A percentile compares a stretch with the other conserved stretches of the same genome.
phyloP scores from a whole-genome alignment of 1,284 basidiomycete genomes.

The Puccinia horiana region DNA sequence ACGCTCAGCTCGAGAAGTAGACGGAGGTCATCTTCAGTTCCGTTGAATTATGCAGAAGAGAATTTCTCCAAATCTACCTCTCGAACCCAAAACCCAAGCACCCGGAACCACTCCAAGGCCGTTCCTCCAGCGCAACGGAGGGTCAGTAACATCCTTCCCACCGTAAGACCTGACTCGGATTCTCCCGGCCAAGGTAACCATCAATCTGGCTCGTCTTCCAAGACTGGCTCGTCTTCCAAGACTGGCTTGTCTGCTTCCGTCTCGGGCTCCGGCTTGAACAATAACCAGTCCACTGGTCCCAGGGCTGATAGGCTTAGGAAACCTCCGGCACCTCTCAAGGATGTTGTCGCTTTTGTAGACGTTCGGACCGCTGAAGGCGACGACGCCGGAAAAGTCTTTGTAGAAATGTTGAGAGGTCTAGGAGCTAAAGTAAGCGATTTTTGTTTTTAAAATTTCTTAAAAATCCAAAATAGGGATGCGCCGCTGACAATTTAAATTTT shows the following conservation, averaged over 20 bases:
- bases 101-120: background rate
- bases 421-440: slow-evolving; percentile 73
- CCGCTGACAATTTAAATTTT: background rate
- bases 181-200: background rate
- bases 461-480: background rate
- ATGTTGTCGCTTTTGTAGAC: slow-evolving; percentile 84
- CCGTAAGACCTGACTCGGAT: background rate
- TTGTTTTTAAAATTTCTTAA: background rate
- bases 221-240: background rate
- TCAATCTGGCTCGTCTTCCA: background rate
- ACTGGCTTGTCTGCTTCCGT: background rate
- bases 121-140: background rate
- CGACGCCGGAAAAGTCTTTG: slow-evolving; percentile 77
- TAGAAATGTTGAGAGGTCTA: slow-evolving; percentile 75
- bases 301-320: background rate
- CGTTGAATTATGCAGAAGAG: slow-evolving; percentile 14
- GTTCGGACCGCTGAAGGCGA: slow-evolving; percentile 82
- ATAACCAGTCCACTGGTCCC: background rate
- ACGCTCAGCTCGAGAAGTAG: background rate
- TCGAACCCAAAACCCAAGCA: background rate
- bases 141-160: slow-evolving; percentile 36
- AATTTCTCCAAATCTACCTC: slow-evolving; percentile 20
- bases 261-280: background rate
- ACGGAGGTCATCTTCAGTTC: slow-evolving; percentile 36
- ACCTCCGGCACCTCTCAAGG: slow-evolving; percentile 62